Conservation (phyloP, 345 rosid genomes). For the Acer negundo region DNA sequence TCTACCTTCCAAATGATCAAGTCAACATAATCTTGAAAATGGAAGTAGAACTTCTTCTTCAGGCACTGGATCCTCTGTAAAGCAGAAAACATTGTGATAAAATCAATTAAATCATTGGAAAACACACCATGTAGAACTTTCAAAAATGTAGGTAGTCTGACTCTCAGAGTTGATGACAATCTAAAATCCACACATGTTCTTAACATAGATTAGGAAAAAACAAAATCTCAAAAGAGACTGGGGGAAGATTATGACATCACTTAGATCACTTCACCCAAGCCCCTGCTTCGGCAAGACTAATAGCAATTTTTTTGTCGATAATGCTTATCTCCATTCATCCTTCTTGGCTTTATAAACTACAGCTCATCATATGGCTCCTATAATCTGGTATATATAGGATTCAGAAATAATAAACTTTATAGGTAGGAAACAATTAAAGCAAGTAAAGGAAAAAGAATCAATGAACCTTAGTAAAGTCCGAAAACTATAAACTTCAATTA, state of each 20-base stretch:
- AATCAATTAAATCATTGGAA: constrained; percentile 23
- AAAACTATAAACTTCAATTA: not conserved
- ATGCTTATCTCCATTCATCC: not conserved
- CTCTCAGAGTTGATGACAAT: constrained; percentile 1
- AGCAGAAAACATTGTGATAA: constrained; percentile 27
- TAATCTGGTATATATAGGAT: not conserved
- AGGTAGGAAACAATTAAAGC: not conserved
- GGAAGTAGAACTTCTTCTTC: constrained; percentile 94
- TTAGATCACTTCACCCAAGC: not conserved
- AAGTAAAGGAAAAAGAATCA: not conserved
- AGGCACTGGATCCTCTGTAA: constrained; percentile 72
- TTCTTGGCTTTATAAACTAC: not conserved
- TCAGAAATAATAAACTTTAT: not conserved
- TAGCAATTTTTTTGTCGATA: not conserved
- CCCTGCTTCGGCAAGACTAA: not conserved
- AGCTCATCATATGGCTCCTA: not conserved
- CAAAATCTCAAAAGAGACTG: not conserved
- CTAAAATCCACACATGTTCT: not conserved
- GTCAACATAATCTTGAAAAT: constrained; percentile 91
- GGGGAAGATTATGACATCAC: not conserved
- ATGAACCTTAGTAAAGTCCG: not conserved
- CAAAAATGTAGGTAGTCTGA: not conserved
- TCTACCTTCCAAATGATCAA: constrained; percentile 92
- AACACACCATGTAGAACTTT: constrained; percentile 7
- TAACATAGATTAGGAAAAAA: not conserved